Conservation (phyloP, 805 yeast genomes). For the Tetrapisispora arboricola region DNA sequence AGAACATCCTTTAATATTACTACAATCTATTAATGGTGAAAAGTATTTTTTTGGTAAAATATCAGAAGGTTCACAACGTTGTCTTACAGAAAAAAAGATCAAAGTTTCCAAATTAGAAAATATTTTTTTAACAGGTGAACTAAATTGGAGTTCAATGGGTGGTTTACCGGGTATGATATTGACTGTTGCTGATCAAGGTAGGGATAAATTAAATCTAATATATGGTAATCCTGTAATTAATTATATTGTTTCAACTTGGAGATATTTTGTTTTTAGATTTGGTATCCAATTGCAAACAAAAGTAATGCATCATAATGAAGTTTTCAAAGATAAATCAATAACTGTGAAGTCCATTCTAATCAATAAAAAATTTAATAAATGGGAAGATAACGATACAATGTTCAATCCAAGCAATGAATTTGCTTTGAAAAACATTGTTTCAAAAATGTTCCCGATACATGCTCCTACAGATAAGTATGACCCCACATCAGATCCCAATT, state of each 20-base stretch:
- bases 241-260: slow-evolving; percentile 69
- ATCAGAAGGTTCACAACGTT: slow-evolving; percentile 81
- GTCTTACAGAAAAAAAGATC: slow-evolving; percentile 49
- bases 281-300: slow-evolving; percentile 43
- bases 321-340: slow-evolving; percentile 30
- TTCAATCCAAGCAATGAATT: slow-evolving; percentile 8
- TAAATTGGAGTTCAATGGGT: slow-evolving; percentile 72
- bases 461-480: slow-evolving; percentile 30
- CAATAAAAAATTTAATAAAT: not conserved
- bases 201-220: slow-evolving; percentile 43
- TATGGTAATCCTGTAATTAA: slow-evolving; percentile 40
- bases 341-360: slow-evolving; percentile 31
- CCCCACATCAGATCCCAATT: slow-evolving; percentile 29
- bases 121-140: slow-evolving; percentile 68
- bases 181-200: slow-evolving; percentile 72
- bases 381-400: not conserved
- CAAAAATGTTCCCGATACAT: slow-evolving; percentile 50
- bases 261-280: slow-evolving; percentile 74
- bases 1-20: slow-evolving; percentile 43
- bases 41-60: slow-evolving; percentile 64
- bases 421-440: slow-evolving; percentile 26
- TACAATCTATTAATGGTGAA: slow-evolving; percentile 32
- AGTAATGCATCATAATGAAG: slow-evolving; percentile 14
- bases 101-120: slow-evolving; percentile 48
- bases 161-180: slow-evolving; percentile 86